A percentile compares a stretch with the other conserved stretches of the same genome.
Evolutionary conservation across 306 rosid species (phyloP).

Genomic region (Lathyrus aphaca): DNA sequence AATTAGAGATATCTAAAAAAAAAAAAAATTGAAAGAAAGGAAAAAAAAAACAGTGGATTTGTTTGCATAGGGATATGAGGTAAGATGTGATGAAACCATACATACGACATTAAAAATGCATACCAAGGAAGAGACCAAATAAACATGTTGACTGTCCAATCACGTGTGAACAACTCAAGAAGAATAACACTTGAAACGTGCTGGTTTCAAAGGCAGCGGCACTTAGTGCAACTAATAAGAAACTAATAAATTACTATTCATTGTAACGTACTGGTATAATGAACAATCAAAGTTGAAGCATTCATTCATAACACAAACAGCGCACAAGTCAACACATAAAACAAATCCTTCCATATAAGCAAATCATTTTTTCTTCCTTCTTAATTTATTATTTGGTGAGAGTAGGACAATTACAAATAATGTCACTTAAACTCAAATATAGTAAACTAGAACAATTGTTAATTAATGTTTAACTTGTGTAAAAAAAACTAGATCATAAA

Average conservation of each 20-base stretch:
- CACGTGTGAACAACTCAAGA: conserved; percentile 37
- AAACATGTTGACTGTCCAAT: conserved; percentile 46
- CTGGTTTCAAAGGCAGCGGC: conserved; percentile 51
- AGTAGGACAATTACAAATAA: conserved; percentile 25
- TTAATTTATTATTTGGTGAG: no score
- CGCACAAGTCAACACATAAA: neutral
- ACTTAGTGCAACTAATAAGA: conserved; percentile 49
- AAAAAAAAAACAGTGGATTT: neutral
- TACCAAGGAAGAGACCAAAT: neutral
- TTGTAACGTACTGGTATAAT: neutral
- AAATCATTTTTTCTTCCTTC: neutral
- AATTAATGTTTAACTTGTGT: conserved; percentile 12
- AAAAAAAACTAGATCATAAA: neutral
- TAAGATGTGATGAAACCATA: conserved; percentile 33
- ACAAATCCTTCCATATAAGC: neutral
- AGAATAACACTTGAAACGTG: neutral
- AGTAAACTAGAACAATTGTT: conserved; percentile 10
- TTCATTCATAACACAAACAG: neutral
- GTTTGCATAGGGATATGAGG: conserved; percentile 19
- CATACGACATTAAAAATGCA: conserved; percentile 4
- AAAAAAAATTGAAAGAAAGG: no score
- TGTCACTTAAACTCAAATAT: neutral
- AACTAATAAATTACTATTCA: neutral
- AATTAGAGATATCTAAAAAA: no score
- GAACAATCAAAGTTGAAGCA: neutral